Evolutionary conservation across 1,284 basidiomycete species (phyloP).

Genomic region (Hymenochaete sp.): DNA sequence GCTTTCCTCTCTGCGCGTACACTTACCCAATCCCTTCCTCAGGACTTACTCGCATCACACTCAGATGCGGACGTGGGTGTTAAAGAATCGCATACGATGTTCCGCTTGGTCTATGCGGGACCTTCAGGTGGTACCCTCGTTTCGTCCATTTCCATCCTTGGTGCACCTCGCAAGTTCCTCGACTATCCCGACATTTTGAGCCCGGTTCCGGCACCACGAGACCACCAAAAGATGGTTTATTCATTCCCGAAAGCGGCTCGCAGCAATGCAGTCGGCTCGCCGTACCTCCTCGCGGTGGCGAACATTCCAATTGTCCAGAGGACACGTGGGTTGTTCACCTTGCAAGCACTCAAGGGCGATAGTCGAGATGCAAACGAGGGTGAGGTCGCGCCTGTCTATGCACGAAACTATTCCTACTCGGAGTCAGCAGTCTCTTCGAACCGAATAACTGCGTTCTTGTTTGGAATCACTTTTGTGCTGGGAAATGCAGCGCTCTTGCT

Average conservation of each 20-base stretch:
- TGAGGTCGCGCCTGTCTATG: conserved; percentile 37
- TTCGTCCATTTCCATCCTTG: conserved; percentile 43
- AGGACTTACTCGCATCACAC: too few relatives aligned
- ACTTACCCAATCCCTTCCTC: conserved; percentile 29
- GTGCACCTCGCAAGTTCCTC: conserved; percentile 36
- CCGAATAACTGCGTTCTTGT: conserved; percentile 34
- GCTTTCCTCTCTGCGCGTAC: conserved; percentile 48
- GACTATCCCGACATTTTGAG: conserved; percentile 45
- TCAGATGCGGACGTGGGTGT: conserved; percentile 24
- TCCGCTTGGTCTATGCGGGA: conserved; percentile 36
- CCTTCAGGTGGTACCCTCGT: conserved; percentile 67
- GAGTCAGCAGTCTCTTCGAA: conserved; percentile 52
- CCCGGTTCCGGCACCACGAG: conserved; percentile 28
- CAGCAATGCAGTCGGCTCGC: conserved; percentile 36
- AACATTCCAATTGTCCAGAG: conserved; percentile 71
- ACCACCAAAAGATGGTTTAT: conserved; percentile 1
- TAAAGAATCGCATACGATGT: conserved; percentile 39
- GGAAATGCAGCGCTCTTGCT: conserved; percentile 28
- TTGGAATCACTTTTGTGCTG: conserved; percentile 33
- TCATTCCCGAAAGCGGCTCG: conserved; percentile 1
- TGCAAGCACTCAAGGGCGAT: conserved; percentile 17
- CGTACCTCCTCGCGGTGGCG: conserved; percentile 52
- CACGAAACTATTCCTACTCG: conserved; percentile 61
- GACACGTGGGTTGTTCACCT: conserved; percentile 64
- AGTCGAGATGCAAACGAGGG: background rate